Conservation (phyloP, 2,329 filamentous ascomycete genomes). For the Verticillium isaacii region DNA sequence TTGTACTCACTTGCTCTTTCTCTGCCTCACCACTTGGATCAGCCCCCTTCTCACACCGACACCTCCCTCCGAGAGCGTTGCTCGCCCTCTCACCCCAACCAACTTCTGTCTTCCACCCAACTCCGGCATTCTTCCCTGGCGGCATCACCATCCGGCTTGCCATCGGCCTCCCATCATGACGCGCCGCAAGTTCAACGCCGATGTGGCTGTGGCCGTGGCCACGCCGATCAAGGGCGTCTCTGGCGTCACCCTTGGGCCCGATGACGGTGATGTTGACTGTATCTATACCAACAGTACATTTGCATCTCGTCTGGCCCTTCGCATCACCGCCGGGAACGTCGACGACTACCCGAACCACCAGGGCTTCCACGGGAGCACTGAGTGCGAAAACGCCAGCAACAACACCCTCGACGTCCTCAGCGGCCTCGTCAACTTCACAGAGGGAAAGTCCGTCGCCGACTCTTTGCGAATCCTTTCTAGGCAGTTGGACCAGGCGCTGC, state of each 20-base stretch:
- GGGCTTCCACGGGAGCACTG: conserved; percentile 38
- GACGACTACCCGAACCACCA: conserved; percentile 31
- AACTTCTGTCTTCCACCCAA: neutral
- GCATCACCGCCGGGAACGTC: conserved; percentile 17
- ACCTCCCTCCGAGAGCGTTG: too few species aligned
- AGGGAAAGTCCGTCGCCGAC: conserved; percentile 39
- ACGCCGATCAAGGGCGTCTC: conserved; percentile 44
- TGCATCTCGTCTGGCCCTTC: conserved; percentile 20
- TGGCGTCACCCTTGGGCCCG: conserved; percentile 55
- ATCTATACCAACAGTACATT: conserved; percentile 32
- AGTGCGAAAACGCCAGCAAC: conserved; percentile 25
- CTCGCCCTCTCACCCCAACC: too few species aligned
- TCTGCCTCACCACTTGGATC: too few species aligned
- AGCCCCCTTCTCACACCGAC: too few species aligned
- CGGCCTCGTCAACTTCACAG: conserved; percentile 35
- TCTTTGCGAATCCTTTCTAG: conserved; percentile 15
- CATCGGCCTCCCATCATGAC: conserved; percentile 45
- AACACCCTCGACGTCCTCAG: conserved; percentile 32
- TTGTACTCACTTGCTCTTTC: too few species aligned
- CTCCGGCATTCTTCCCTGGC: neutral
- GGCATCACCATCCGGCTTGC: neutral
- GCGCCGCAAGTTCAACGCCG: conserved; percentile 58
- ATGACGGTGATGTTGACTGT: conserved; percentile 70
- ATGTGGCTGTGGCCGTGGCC: conserved; percentile 36
- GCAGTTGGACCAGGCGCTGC: conserved; percentile 19